A percentile compares a stretch with the other conserved stretches of the same genome.
Evolutionary conservation across 2,329 filamentous ascomycete genomes (phyloP).

Genomic region (Xylariaceae sp.): DNA sequence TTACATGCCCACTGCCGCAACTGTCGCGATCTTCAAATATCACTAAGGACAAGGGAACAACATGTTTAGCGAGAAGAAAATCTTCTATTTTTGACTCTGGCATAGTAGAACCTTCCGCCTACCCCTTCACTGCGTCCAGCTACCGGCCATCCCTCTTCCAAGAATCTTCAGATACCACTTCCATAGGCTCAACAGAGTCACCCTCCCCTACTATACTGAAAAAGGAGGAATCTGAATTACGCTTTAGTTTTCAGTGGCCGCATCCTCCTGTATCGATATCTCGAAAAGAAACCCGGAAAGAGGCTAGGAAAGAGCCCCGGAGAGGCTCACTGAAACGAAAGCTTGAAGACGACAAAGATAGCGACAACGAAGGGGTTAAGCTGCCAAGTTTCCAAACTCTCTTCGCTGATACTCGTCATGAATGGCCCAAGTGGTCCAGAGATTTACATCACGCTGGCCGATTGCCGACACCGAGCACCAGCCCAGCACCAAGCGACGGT

Average conservation of each 20-base stretch:
- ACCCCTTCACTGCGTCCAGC: constrained; percentile 28
- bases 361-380: constrained; percentile 9
- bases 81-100: no score
- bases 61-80: no score
- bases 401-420: background rate
- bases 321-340: constrained; percentile 20
- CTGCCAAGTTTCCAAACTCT: constrained; percentile 28
- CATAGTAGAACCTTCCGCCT: constrained; percentile 7
- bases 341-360: constrained; percentile 16
- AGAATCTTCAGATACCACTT: constrained; percentile 25
- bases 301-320: background rate
- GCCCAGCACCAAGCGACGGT: constrained; percentile 28
- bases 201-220: constrained; percentile 30
- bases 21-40: background rate
- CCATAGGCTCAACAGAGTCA: constrained; percentile 21
- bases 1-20: background rate
- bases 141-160: constrained; percentile 30
- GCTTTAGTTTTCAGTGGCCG: constrained; percentile 4
- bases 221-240: background rate
- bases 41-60: no score
- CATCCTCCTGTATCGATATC: background rate
- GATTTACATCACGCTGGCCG: background rate
- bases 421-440: background rate
- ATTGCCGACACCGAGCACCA: constrained; percentile 26
- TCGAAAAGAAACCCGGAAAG: background rate